These are phyloP conservation scores for Aspergillus eucalypticola DNA, from an alignment of 2,329 filamentous ascomycete species.

Conservation along the genomic window DNA sequence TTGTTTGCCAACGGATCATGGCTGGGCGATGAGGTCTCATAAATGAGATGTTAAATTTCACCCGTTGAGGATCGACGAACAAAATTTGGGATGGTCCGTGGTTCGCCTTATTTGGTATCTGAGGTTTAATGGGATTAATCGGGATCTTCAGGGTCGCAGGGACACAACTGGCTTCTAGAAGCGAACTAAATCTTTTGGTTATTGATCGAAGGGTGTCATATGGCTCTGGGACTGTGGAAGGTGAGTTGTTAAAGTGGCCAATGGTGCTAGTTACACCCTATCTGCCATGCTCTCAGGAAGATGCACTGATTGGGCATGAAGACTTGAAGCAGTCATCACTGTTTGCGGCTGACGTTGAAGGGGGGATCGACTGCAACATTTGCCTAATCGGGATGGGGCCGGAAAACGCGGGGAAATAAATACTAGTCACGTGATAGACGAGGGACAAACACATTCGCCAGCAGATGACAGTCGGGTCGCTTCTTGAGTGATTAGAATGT, in stretches of 20 bases:
- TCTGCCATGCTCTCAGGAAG: too few relatives aligned
- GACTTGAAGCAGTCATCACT: not conserved
- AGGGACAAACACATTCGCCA: not conserved
- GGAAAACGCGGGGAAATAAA: not conserved
- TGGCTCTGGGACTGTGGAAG: not conserved
- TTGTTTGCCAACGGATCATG: not conserved
- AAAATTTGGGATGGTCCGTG: not conserved
- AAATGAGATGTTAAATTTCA: not conserved
- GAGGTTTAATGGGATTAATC: not conserved
- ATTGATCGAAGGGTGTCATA: not conserved
- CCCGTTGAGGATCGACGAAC: not conserved
- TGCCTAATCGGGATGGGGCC: not conserved
- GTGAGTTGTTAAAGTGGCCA: not conserved
- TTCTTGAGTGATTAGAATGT: too few relatives aligned
- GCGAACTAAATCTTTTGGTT: not conserved
- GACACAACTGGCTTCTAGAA: not conserved
- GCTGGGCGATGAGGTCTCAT: not conserved
- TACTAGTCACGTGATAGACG: not conserved
- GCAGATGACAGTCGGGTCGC: not conserved
- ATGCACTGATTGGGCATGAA: not conserved
- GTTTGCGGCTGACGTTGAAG: too few relatives aligned
- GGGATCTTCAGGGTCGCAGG: not conserved
- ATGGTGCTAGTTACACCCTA: not conserved
- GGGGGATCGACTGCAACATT: not conserved
- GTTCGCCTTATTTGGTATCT: not conserved